Conservation (phyloP, 441 rosid species). For the Jatropha podagrica region DNA sequence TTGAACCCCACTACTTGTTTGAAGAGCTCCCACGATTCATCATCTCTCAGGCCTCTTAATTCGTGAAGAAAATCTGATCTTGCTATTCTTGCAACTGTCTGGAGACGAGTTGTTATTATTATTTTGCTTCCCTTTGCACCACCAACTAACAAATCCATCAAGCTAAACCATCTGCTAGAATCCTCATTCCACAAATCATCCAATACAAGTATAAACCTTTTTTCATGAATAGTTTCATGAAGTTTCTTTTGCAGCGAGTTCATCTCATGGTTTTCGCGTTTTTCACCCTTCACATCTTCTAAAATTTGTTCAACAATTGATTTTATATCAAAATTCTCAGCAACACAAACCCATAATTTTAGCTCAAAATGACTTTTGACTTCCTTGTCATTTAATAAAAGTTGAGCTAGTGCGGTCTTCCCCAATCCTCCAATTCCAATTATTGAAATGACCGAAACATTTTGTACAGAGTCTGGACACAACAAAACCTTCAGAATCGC, state of each 20-base stretch:
- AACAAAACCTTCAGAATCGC: constrained; percentile 8
- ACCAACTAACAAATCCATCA: constrained; percentile 1
- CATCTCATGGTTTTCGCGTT: background rate
- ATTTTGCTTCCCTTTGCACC: constrained; percentile 25
- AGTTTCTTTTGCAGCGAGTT: background rate
- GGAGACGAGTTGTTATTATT: constrained; percentile 23
- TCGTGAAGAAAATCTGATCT: background rate
- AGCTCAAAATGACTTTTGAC: constrained; percentile 1
- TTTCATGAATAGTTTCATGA: background rate
- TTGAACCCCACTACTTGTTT: constrained; percentile 2
- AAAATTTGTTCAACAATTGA: background rate
- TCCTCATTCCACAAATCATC: constrained; percentile 33
- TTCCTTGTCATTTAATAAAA: constrained; percentile 16
- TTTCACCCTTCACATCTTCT: background rate
- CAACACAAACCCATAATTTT: constrained; percentile 21
- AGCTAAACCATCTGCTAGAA: constrained; percentile 2
- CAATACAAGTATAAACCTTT: constrained; percentile 26
- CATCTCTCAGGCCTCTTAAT: constrained; percentile 1
- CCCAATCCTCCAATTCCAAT: constrained; percentile 30
- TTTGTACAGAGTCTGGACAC: background rate
- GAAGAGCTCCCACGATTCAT: constrained; percentile 15
- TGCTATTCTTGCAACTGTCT: background rate
- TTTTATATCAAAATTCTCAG: constrained; percentile 20
- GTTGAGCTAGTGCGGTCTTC: constrained; percentile 33
- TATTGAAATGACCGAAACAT: constrained; percentile 16